Conservation (phyloP, 2,329 filamentous ascomycete genomes). For the Aspergillus quadricinctus region DNA sequence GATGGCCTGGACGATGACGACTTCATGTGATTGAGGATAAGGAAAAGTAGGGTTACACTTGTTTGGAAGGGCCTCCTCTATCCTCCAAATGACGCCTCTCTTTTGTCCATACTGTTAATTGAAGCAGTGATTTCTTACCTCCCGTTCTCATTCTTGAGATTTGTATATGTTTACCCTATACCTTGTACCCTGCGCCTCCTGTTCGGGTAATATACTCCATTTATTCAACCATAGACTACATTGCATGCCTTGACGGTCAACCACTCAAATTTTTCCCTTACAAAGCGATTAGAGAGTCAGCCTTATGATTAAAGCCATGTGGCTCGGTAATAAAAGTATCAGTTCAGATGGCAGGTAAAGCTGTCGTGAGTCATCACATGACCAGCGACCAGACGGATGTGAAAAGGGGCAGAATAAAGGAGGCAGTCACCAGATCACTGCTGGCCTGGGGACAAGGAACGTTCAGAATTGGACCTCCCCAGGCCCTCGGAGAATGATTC, state of each 20-base stretch:
- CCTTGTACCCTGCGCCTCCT: background rate
- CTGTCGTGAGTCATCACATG: background rate
- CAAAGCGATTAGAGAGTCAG: background rate
- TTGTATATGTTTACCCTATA: background rate
- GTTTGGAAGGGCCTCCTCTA: background rate
- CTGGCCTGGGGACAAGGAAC: background rate
- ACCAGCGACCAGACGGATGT: background rate
- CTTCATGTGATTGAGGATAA: slow-evolving; percentile 40
- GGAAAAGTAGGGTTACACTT: background rate
- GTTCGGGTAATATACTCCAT: background rate
- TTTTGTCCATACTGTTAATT: slow-evolving; percentile 10
- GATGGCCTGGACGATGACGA: slow-evolving; percentile 70
- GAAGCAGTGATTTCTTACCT: background rate
- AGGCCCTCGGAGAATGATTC: background rate
- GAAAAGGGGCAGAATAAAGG: background rate
- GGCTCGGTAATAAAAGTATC: background rate
- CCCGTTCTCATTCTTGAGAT: background rate
- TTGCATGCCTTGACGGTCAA: background rate
- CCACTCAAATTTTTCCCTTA: background rate
- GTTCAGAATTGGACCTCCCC: background rate
- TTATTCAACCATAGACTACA: background rate
- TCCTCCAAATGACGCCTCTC: slow-evolving; percentile 3
- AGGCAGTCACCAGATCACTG: background rate
- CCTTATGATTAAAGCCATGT: no score
- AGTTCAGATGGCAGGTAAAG: no score